phyloP scores from a whole-genome alignment of 1,139 yeast species.

The Suhomyces anneliseae region DNA sequence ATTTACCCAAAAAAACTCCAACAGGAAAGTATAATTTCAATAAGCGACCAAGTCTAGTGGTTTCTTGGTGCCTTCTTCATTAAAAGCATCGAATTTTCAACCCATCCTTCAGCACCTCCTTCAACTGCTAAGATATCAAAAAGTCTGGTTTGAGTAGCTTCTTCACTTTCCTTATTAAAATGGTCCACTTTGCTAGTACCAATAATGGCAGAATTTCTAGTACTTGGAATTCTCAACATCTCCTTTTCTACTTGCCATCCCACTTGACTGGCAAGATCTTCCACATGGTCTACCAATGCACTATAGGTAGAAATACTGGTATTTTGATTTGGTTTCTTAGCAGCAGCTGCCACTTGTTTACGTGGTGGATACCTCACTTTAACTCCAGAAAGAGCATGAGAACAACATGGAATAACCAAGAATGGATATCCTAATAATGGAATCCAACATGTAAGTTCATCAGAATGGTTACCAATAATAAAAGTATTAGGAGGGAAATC shows the following conservation, averaged over 20 bases:
- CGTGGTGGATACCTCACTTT: constrained; percentile 61
- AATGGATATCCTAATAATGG: constrained; percentile 86
- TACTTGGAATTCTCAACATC: constrained; percentile 89
- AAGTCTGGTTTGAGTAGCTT: constrained; percentile 36
- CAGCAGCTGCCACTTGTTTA: constrained; percentile 11
- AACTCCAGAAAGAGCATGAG: constrained; percentile 80
- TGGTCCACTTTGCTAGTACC: constrained; percentile 48
- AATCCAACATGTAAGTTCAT: constrained; percentile 93
- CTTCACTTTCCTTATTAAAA: constrained; percentile 27
- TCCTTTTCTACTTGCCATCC: constrained; percentile 90
- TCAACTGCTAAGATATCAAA: constrained; percentile 64
- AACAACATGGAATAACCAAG: constrained; percentile 93
- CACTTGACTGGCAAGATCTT: constrained; percentile 58
- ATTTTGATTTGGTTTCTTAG: constrained; percentile 2
- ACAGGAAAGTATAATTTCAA: too few relatives aligned
- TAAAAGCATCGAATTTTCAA: constrained; percentile 69
- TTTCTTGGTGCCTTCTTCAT: constrained; percentile 49
- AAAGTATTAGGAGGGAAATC: constrained; percentile 72
- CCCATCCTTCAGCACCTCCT: constrained; percentile 93
- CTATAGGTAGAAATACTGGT: constrained; percentile 62
- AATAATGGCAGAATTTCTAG: constrained; percentile 87
- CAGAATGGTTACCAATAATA: constrained; percentile 92
- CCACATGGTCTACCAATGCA: constrained; percentile 82
- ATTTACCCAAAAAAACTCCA: too few relatives aligned
- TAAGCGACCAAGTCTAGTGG: constrained; percentile 18